Evolutionary conservation across 306 rosid genomes (phyloP).

Genomic region (Vigna trinervia): DNA sequence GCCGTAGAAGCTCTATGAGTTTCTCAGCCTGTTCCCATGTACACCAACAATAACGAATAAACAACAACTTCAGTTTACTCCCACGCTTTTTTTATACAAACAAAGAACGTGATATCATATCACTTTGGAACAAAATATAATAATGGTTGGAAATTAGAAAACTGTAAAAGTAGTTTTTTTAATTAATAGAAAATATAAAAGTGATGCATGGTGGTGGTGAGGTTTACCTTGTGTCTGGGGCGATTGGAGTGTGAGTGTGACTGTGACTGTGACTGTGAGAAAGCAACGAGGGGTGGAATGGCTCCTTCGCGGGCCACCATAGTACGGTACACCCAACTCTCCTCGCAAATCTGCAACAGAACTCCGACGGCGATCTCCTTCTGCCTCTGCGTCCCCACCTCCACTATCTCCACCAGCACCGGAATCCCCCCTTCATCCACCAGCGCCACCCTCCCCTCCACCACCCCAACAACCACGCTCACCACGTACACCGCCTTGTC

Average conservation of each 20-base stretch:
- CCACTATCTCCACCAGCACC: constrained; percentile 80
- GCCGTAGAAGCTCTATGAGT: constrained; percentile 86
- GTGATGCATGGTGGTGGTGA: too few relatives aligned
- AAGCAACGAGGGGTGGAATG: constrained; percentile 79
- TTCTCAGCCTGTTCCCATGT: constrained; percentile 83
- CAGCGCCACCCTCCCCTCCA: constrained; percentile 65
- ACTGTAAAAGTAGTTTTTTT: too few relatives aligned
- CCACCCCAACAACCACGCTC: constrained; percentile 63
- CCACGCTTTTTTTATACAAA: too few relatives aligned
- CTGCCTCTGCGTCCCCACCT: constrained; percentile 80
- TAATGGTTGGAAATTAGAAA: too few relatives aligned
- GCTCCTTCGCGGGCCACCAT: constrained; percentile 95
- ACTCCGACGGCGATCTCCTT: constrained; percentile 79
- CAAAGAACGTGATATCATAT: too few relatives aligned
- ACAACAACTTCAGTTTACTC: constrained; percentile 14
- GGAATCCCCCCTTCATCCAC: constrained; percentile 86
- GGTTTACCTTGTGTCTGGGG: constrained; percentile 76
- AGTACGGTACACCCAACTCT: constrained; percentile 57
- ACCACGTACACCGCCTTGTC: constrained; percentile 79
- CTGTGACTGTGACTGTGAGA: constrained; percentile 64
- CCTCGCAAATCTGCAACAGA: constrained; percentile 67
- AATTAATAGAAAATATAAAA: too few relatives aligned
- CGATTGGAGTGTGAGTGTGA: constrained; percentile 63
- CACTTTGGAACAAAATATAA: too few relatives aligned
- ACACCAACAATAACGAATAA: constrained; percentile 38